A percentile compares a stretch with the other conserved stretches of the same genome.
These are phyloP conservation scores for Emergomyces orientalis DNA, from an alignment of 2,329 filamentous ascomycete species.

Conservation along the genomic window DNA sequence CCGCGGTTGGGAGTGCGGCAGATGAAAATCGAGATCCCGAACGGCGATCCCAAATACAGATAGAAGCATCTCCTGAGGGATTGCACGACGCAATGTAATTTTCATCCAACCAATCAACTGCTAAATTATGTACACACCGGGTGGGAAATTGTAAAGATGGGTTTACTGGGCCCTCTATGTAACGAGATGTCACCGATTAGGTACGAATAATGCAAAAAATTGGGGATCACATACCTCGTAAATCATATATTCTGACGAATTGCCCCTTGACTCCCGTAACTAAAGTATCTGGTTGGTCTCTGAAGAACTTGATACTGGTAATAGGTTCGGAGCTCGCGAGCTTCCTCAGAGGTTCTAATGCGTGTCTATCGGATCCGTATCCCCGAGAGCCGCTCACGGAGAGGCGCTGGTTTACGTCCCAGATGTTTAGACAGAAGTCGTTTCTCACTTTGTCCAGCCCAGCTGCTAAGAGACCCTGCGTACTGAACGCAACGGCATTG, in stretches of 20 bases:
- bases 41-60: constrained; percentile 56
- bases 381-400: constrained; percentile 27
- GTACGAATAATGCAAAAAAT: constrained; percentile 3
- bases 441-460: constrained; percentile 55
- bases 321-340: constrained; percentile 54
- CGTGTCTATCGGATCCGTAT: constrained; percentile 22
- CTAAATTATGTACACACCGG: constrained; percentile 53
- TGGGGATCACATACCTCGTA: constrained; percentile 43
- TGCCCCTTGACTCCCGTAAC: constrained; percentile 53
- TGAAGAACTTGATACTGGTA: constrained; percentile 56
- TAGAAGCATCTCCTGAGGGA: constrained; percentile 46
- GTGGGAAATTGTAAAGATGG: constrained; percentile 45
- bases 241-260: constrained; percentile 53
- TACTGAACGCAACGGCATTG: constrained; percentile 55
- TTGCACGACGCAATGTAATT: constrained; percentile 55
- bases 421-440: constrained; percentile 56
- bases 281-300: constrained; percentile 50
- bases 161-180: constrained; percentile 29
- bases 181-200: background rate
- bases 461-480: constrained; percentile 48
- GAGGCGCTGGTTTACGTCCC: constrained; percentile 48
- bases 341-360: constrained; percentile 46
- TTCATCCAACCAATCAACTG: constrained; percentile 55
- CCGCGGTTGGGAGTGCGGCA: constrained; percentile 24
- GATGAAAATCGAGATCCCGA: constrained; percentile 33